Base-by-base conservation (phyloP, 345 rosid genomes). In the Chamaenerion angustifolium region DNA sequence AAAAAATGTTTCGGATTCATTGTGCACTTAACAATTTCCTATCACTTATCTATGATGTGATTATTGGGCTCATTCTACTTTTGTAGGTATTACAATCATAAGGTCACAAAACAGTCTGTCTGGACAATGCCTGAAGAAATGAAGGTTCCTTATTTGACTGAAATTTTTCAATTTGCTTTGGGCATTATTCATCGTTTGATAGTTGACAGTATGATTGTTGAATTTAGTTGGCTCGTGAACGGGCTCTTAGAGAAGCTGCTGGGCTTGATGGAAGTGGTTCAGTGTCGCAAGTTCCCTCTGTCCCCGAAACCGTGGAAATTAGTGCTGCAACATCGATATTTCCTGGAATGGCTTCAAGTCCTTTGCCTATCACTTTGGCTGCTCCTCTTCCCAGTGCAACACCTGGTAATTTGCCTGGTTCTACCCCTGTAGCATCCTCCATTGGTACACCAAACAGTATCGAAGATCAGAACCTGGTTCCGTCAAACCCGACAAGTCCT, bases 111-210 rank as follows among this genome's bases (percentile, higher is more conserved):
- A 64, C 80, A 84, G 64, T 92, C 98, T 42, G 83, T 84, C 76
- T 92, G 98, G 98, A 64, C 98, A 55, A 76, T 92, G 21, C 98
- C 95, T 11, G 96, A 92, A 54, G 98, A 92, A 56, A 67, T 92
- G 75, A 84, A 80, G 96, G 98, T 92, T 55, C 54, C 23, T 51
- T 18, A 8, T 12, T 16, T n/a, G n/a, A n/a, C n/a, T n/a, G n/a
- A n/a, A n/a, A 51, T 53, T 54, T 47, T 4, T 52, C 49, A 16
- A 51, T 14, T 65, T 16, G 11, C 13, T 52, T 27, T 17, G 45
- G 62, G 55, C 42, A 7, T 3, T 31, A 31, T 60, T 66, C 27
- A 16, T 40, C 11, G 48, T 57, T 51, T 48, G 19, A 48, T 4
- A 54, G 52, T 59, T 69, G 50, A 59, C 42, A 35, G 60, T 54